These are phyloP conservation scores for Fraxinus excelsior DNA, from an alignment of 257 asterid genomes.

Conservation along the genomic window DNA sequence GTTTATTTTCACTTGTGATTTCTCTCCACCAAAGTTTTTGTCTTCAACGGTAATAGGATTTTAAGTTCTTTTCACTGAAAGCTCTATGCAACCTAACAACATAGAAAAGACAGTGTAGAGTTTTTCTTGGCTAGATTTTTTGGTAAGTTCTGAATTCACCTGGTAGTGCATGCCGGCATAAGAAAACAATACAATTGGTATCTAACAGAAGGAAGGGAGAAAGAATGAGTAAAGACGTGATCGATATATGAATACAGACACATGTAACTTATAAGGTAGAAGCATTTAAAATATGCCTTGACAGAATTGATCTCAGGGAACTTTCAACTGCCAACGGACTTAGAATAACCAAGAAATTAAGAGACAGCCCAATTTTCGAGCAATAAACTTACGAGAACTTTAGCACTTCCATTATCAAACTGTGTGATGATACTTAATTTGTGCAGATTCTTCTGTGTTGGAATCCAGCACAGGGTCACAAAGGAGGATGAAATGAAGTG, in stretches of 20 bases:
- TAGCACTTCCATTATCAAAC: constrained; percentile 61
- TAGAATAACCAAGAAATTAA: background rate
- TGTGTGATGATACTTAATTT: too few species aligned
- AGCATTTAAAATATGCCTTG: constrained; percentile 16
- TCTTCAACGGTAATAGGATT: constrained; percentile 4
- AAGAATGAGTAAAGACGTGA: too few species aligned
- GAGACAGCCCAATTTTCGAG: constrained; percentile 19
- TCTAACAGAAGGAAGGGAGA: too few species aligned
- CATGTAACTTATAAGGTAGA: background rate
- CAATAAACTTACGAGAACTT: constrained; percentile 59
- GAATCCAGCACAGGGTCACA: constrained; percentile 25
- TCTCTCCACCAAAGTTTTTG: constrained; percentile 3
- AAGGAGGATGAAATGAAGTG: constrained; percentile 26
- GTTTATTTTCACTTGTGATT: background rate
- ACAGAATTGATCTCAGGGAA: background rate
- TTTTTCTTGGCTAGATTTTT: background rate
- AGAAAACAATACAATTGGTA: background rate
- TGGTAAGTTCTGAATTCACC: background rate
- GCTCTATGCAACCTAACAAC: background rate
- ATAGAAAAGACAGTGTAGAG: background rate
- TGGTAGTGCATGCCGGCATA: background rate
- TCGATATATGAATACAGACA: background rate
- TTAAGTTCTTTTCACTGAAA: background rate
- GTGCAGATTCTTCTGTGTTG: background rate
- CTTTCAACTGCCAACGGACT: background rate